These are phyloP conservation scores for Colletotrichum acutatum DNA, from an alignment of 2,329 filamentous ascomycete species.

Conservation along the genomic window DNA sequence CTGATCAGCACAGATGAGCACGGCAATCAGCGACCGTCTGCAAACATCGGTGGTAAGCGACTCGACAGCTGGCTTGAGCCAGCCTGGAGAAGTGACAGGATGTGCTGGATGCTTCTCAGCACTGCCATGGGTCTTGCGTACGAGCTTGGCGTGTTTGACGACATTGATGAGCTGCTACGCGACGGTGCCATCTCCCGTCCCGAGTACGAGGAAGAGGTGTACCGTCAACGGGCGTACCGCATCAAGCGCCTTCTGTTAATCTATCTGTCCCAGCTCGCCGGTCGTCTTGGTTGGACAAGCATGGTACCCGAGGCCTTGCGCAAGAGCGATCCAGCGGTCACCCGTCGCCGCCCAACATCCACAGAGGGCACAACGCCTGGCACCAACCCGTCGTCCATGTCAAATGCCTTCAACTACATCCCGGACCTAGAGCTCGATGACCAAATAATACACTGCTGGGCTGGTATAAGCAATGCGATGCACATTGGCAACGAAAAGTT, in stretches of 20 bases:
- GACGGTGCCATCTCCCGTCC: slow-evolving; percentile 69
- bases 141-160: slow-evolving; percentile 95
- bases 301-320: slow-evolving; percentile 83
- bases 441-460: slow-evolving; percentile 89
- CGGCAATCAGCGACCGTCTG: slow-evolving; percentile 53
- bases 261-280: slow-evolving; percentile 93
- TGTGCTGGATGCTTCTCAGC: slow-evolving; percentile 98
- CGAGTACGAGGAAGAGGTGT: slow-evolving; percentile 79
- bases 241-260: slow-evolving; percentile 89
- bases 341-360: slow-evolving; percentile 60
- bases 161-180: slow-evolving; percentile 78
- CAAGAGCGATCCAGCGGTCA: slow-evolving; percentile 66
- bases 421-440: slow-evolving; percentile 75
- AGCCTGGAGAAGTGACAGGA: slow-evolving; percentile 91
- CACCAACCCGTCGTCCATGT: slow-evolving; percentile 66
- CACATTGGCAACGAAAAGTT: slow-evolving; percentile 88
- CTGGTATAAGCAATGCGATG: slow-evolving; percentile 92
- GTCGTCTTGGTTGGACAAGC: slow-evolving; percentile 89
- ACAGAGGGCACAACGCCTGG: slow-evolving; percentile 69
- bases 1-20: slow-evolving; percentile 56
- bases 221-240: slow-evolving; percentile 80
- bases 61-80: slow-evolving; percentile 98
- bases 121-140: slow-evolving; percentile 91
- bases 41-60: slow-evolving; percentile 80
- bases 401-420: slow-evolving; percentile 72